These are phyloP conservation scores for Coniosporium tulheliwenetii DNA, from an alignment of 2,329 filamentous ascomycete species.

Conservation along the genomic window DNA sequence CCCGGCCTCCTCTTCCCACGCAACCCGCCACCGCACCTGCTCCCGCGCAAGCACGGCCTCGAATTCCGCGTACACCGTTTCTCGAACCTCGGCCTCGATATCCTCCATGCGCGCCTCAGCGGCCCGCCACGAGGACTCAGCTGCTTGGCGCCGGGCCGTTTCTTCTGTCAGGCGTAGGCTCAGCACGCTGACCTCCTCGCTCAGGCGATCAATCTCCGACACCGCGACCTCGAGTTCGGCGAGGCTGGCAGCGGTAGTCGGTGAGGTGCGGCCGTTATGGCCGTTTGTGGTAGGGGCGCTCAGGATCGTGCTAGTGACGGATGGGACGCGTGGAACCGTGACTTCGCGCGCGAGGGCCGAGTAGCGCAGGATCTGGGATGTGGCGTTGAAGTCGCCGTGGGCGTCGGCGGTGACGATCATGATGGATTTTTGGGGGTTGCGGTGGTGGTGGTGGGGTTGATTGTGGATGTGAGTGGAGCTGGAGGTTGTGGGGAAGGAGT, in stretches of 20 bases:
- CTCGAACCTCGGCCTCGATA: slow-evolving; percentile 71
- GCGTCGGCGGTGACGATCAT: slow-evolving; percentile 97
- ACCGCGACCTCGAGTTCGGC: slow-evolving; percentile 72
- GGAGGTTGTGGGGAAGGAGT: slow-evolving; percentile 27
- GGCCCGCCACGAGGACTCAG: slow-evolving; percentile 57
- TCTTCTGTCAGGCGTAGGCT: slow-evolving; percentile 56
- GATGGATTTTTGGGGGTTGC: slow-evolving; percentile 69
- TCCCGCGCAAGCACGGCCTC: slow-evolving; percentile 63
- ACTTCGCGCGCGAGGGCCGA: slow-evolving; percentile 85
- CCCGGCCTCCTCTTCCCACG: slow-evolving; percentile 61
- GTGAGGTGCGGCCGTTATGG: slow-evolving; percentile 26
- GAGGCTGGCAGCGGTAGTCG: slow-evolving; percentile 26
- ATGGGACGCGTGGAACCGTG: slow-evolving; percentile 77
- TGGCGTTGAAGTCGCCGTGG: slow-evolving; percentile 87
- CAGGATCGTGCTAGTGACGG: slow-evolving; percentile 56
- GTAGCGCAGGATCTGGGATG: slow-evolving; percentile 88
- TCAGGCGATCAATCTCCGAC: slow-evolving; percentile 65
- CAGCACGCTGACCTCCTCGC: slow-evolving; percentile 61
- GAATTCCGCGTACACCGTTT: slow-evolving; percentile 79
- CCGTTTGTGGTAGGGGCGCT: slow-evolving; percentile 12
- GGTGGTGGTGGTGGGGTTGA: slow-evolving; percentile 26
- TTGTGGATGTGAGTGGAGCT: slow-evolving; percentile 27
- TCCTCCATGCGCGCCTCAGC: slow-evolving; percentile 50
- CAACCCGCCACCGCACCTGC: slow-evolving; percentile 64
- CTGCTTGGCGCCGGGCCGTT: slow-evolving; percentile 50